These are phyloP conservation scores for Nitzschia sp. DNA, from an alignment of 108 stramenopile species.

Conservation along the genomic window DNA sequence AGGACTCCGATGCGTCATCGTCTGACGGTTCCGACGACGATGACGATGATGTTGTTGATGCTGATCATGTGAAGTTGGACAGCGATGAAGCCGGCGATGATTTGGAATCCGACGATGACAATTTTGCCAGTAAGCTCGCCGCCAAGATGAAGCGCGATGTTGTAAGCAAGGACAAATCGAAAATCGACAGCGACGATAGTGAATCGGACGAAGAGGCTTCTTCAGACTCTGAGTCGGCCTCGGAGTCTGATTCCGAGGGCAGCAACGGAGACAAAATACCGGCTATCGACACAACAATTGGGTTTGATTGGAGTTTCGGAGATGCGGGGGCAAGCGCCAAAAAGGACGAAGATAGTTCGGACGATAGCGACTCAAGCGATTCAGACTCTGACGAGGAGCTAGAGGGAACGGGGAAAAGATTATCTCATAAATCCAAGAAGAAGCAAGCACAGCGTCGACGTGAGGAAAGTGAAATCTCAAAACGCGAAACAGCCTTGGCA, in stretches of 20 bases:
- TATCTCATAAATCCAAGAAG: conserved; percentile 74
- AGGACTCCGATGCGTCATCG: conserved; percentile 51
- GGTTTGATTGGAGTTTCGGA: conserved; percentile 75
- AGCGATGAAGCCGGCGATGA: conserved; percentile 42
- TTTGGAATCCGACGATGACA: conserved; percentile 49
- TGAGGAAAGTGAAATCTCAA: conserved; percentile 79
- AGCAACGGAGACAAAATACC: conserved; percentile 11
- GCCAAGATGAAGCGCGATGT: conserved; percentile 55
- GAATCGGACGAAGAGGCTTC: conserved; percentile 38
- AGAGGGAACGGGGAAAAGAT: conserved; percentile 44
- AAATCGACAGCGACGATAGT: conserved; percentile 30
- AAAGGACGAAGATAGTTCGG: conserved; percentile 27
- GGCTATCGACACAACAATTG: conserved; percentile 80
- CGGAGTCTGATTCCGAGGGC: conserved; percentile 34
- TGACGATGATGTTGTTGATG: conserved; percentile 41
- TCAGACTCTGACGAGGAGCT: conserved; percentile 56
- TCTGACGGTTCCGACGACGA: conserved; percentile 50
- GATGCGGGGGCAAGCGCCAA: not conserved
- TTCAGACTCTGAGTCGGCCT: conserved; percentile 2
- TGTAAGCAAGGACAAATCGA: conserved; percentile 40
- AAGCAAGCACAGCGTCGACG: conserved; percentile 70
- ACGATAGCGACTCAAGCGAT: conserved; percentile 48
- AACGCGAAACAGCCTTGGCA: conserved; percentile 80
- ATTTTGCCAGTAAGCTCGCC: conserved; percentile 75
- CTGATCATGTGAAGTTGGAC: conserved; percentile 25